These are phyloP conservation scores for Pseudopyricularia javanii DNA, from an alignment of 2,329 filamentous ascomycete species.

Conservation along the genomic window DNA sequence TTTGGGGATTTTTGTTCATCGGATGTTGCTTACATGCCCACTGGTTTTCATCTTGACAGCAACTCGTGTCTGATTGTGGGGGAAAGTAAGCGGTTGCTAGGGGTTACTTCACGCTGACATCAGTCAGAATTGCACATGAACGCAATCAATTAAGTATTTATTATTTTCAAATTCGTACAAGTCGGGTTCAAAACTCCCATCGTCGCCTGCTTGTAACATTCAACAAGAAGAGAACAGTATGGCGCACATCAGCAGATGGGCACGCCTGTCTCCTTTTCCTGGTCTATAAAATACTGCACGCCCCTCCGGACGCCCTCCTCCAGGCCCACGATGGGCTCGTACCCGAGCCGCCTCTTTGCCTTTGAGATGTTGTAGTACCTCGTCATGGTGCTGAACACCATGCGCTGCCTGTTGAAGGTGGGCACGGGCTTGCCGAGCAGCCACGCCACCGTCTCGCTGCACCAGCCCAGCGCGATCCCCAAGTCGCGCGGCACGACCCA, in stretches of 20 bases:
- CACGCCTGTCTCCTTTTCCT: slow-evolving; percentile 23
- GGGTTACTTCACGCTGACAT: too few relatives aligned
- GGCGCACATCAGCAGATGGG: neutral
- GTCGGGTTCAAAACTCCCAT: too few relatives aligned
- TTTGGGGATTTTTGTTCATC: too few relatives aligned
- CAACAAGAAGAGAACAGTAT: too few relatives aligned
- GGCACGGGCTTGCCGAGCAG: slow-evolving; percentile 35
- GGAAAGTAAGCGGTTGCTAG: too few relatives aligned
- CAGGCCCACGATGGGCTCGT: slow-evolving; percentile 53
- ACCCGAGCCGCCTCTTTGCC: slow-evolving; percentile 58
- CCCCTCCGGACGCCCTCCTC: slow-evolving; percentile 49
- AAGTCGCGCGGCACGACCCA: slow-evolving; percentile 40
- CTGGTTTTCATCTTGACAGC: too few relatives aligned
- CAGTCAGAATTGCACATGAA: too few relatives aligned
- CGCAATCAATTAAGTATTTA: too few relatives aligned
- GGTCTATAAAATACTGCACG: slow-evolving; percentile 41
- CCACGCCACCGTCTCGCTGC: slow-evolving; percentile 38
- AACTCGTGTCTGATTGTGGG: too few relatives aligned
- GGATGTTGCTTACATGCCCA: too few relatives aligned
- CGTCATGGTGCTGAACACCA: slow-evolving; percentile 61
- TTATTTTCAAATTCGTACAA: too few relatives aligned
- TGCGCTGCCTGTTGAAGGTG: slow-evolving; percentile 45
- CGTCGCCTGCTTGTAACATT: too few relatives aligned
- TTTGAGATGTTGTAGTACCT: slow-evolving; percentile 69
- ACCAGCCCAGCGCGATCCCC: slow-evolving; percentile 37